Conservation (phyloP, 805 yeast genomes). For the Metschnikowia picachoensis region DNA sequence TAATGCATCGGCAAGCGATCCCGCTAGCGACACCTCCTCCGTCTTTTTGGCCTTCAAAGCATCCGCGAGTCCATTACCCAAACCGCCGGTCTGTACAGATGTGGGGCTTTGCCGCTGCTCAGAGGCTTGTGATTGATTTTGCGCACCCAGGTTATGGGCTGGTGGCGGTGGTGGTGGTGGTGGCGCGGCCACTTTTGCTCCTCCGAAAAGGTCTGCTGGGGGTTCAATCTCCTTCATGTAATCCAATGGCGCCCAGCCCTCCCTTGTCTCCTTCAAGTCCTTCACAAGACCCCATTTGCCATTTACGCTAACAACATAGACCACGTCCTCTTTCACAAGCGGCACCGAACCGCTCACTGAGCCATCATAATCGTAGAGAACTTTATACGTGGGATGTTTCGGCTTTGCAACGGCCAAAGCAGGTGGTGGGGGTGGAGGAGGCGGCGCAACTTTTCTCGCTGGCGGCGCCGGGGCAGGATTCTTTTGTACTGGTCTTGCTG, state of each 20-base stretch:
- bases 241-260: conserved; percentile 98
- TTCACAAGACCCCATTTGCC: conserved; percentile 96
- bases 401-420: conserved; percentile 54
- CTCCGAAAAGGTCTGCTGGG: conserved; percentile 33
- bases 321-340: conserved; percentile 67
- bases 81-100: conserved; percentile 22
- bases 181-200: conserved; percentile 27
- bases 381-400: conserved; percentile 73
- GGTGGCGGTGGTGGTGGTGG: conserved; percentile 32
- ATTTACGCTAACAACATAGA: conserved; percentile 66
- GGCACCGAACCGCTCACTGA: conserved; percentile 80
- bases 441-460: conserved; percentile 31
- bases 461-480: conserved; percentile 63
- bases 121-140: conserved; percentile 22
- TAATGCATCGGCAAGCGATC: conserved; percentile 86
- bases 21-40: conserved; percentile 62
- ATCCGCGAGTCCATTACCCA: conserved; percentile 61
- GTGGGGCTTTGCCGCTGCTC: conserved; percentile 16
- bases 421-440: conserved; percentile 59
- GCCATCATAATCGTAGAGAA: conserved; percentile 85
- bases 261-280: conserved; percentile 64
- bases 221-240: conserved; percentile 64
- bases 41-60: conserved; percentile 62
- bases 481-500: conserved; percentile 27
- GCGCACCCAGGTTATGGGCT: background rate